Percentiles rank a stretch among this genome's conserved stretches.
Conservation (phyloP, 2,329 filamentous ascomycete genomes). For the Diplocarpon mali region DNA sequence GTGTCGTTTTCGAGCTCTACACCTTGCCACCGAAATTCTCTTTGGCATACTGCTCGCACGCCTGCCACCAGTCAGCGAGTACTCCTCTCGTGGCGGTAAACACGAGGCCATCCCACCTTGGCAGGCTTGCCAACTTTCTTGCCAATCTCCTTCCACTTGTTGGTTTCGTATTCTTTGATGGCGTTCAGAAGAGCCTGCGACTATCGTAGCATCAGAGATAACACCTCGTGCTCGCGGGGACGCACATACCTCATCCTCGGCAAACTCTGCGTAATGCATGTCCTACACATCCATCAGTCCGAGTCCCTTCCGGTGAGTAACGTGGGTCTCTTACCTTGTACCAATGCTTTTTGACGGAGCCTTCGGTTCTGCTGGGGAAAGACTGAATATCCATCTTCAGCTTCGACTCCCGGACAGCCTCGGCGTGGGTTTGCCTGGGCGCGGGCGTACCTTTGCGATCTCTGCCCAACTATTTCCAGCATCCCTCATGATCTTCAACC, state of each 20-base stretch:
- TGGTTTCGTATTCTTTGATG: constrained; percentile 97
- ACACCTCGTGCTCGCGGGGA: not conserved
- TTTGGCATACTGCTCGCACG: constrained; percentile 88
- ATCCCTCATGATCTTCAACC: constrained; percentile 90
- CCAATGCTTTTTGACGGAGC: constrained; percentile 99
- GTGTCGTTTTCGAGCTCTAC: constrained; percentile 6
- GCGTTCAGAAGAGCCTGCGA: constrained; percentile 64
- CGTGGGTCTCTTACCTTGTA: constrained; percentile 61
- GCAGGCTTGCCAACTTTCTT: constrained; percentile 96
- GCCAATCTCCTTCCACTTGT: constrained; percentile 97
- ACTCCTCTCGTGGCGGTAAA: not conserved
- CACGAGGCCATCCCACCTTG: constrained; percentile 49
- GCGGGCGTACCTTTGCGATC: constrained; percentile 72
- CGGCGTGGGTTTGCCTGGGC: constrained; percentile 17
- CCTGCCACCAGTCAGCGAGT: constrained; percentile 36
- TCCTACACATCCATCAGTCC: constrained; percentile 44
- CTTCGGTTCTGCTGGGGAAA: constrained; percentile 87
- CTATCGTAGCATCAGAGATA: constrained; percentile 24
- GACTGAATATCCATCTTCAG: constrained; percentile 41
- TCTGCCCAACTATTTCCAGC: constrained; percentile 92
- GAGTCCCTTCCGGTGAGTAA: not conserved
- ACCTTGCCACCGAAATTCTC: constrained; percentile 57
- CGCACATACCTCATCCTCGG: constrained; percentile 74
- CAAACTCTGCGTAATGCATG: constrained; percentile 99
- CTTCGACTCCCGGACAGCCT: constrained; percentile 15